Evolutionary conservation across 1,284 basidiomycete species (phyloP), one percentile per base, ranked within the genome.

Genomic region (Cutaneotrichosporon dermatis): DNA sequence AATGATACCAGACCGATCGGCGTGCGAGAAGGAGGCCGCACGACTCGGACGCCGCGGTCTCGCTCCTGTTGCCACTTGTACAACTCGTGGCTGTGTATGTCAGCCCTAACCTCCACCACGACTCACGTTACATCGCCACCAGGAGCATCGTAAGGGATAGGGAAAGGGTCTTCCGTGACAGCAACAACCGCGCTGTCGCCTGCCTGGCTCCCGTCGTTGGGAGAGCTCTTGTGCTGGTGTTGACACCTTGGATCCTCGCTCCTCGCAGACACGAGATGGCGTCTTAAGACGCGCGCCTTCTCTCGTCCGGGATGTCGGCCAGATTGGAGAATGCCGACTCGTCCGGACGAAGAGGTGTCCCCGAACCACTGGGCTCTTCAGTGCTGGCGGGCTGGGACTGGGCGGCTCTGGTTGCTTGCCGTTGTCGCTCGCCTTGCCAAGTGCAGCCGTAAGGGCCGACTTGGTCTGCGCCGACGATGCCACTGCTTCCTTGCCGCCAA

Each of bases 101-200:
- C 51, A 51, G 57, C 50, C 9, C 4, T 36, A 40, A 37, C 16
- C 25, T 25, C 34, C 35, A 39, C 35, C 63, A 52, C 36, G 53
- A 86, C 90, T 80, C 80, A 92, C 89, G 92, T 94, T 64, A 93
- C 86, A 72, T 95, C 92, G 37, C 88, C 90, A 39, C 92, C 92
- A 12, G 84, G 86, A 3, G 88, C 86, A 76, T 90, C 82, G 71
- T 90, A 93, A 0, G 88, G 88, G 54, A 93, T 87, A 13, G 90
- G 87, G 69, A 94, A 93, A 1, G 89, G 87, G 0, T 84, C 81
- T 59, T 84, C 69, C 13, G 40, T 42, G 5, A 35, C 15, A 8
- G 33, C 53, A 11, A 33, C 54, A 39, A 63, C 50, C 4, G 54
- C 56, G 36, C 62, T 61, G 57, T 65, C 60, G 39, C 67, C 61